Conservation (phyloP, 371 early-diverging fungal species). For the Syncephalastrum monosporum region DNA sequence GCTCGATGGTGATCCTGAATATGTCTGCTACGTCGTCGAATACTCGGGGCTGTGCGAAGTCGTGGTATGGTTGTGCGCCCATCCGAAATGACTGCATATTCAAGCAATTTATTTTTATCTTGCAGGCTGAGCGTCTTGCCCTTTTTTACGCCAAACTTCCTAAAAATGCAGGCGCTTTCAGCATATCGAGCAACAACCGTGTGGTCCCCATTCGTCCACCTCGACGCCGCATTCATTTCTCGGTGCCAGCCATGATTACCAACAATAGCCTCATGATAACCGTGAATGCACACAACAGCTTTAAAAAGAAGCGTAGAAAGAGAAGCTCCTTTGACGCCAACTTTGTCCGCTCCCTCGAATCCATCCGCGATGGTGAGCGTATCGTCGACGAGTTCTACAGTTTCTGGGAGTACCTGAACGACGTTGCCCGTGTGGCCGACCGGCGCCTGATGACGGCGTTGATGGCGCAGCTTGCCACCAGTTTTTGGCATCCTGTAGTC, state of each 20-base stretch:
- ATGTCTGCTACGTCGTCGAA: constrained; percentile 51
- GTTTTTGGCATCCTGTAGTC: constrained; percentile 51
- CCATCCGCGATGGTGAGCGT: constrained; percentile 30
- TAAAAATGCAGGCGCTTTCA: constrained; percentile 45
- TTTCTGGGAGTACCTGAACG: constrained; percentile 52
- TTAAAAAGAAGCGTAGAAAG: constrained; percentile 50
- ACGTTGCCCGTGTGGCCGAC: constrained; percentile 50
- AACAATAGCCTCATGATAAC: constrained; percentile 47
- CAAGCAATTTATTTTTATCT: not conserved
- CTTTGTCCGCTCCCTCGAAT: constrained; percentile 37
- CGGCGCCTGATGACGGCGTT: constrained; percentile 45
- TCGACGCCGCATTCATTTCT: constrained; percentile 38
- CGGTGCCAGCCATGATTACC: constrained; percentile 47
- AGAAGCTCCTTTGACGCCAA: constrained; percentile 45
- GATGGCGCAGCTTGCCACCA: constrained; percentile 48
- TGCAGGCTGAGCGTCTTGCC: constrained; percentile 44
- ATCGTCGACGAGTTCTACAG: constrained; percentile 49
- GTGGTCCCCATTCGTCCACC: constrained; percentile 41
- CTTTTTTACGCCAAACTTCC: constrained; percentile 43
- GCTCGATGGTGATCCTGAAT: constrained; percentile 52
- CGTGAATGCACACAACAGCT: constrained; percentile 45
- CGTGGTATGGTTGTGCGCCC: constrained; percentile 26
- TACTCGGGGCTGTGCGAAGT: constrained; percentile 52
- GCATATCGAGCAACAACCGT: constrained; percentile 38
- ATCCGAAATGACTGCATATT: no score